Evolutionary conservation across 2,329 filamentous ascomycete species (phyloP).

Genomic region (Piedraia hortae): DNA sequence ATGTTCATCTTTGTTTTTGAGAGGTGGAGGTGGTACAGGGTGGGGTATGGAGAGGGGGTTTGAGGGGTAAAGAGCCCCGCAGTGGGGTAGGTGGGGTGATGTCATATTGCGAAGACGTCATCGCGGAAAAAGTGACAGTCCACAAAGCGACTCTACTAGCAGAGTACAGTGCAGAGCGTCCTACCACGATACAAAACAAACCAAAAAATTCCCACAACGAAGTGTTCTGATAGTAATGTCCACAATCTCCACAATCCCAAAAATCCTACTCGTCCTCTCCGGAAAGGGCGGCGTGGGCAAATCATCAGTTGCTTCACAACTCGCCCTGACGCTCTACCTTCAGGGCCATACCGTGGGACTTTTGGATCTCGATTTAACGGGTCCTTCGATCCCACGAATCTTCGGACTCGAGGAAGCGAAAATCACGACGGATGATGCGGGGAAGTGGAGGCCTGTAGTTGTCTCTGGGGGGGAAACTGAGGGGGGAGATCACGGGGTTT

Average conservation of each 20-base stretch:
- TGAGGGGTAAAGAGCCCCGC: too few species aligned
- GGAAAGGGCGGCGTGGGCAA: slow-evolving; percentile 97
- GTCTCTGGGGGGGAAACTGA: slow-evolving; percentile 19
- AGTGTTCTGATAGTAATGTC: not conserved
- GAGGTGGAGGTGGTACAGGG: too few species aligned
- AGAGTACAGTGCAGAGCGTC: too few species aligned
- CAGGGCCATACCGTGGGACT: slow-evolving; percentile 77
- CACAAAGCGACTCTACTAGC: too few species aligned
- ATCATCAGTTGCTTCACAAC: slow-evolving; percentile 88
- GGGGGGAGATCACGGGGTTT: too few species aligned
- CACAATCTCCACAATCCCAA: slow-evolving; percentile 38
- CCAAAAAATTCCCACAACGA: too few species aligned
- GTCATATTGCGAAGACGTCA: too few species aligned
- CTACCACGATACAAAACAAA: too few species aligned
- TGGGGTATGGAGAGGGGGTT: too few species aligned
- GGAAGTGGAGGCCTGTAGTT: slow-evolving; percentile 73
- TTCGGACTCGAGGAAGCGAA: slow-evolving; percentile 72
- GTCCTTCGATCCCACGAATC: slow-evolving; percentile 85
- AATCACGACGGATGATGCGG: slow-evolving; percentile 70
- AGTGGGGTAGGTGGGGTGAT: too few species aligned
- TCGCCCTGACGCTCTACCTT: slow-evolving; percentile 66
- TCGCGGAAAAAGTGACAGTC: too few species aligned
- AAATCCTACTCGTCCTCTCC: slow-evolving; percentile 59
- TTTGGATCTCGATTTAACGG: slow-evolving; percentile 85
- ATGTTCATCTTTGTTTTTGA: too few species aligned